Conservation (phyloP, 108 stramenopile genomes). For the Poteriospumella lacustris region DNA sequence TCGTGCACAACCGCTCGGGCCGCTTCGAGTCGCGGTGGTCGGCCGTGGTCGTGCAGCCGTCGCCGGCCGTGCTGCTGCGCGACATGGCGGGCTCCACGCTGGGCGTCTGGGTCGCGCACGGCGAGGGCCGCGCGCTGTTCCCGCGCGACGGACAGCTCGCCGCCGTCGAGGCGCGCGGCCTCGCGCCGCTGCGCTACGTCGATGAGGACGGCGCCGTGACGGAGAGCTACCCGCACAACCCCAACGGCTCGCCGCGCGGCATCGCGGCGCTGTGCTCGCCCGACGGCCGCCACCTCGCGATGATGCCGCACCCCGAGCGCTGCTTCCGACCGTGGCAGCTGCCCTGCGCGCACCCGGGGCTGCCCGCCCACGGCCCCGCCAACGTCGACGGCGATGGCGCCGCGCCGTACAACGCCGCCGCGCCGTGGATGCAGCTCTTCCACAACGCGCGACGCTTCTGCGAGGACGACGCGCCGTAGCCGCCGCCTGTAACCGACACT, state of each 20-base stretch:
- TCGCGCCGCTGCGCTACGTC: slow-evolving; percentile 86
- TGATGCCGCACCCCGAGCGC: slow-evolving; percentile 99
- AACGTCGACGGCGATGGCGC: slow-evolving; percentile 62
- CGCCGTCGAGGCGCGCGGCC: slow-evolving; percentile 59
- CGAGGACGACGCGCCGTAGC: slow-evolving; percentile 40
- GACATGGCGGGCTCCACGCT: slow-evolving; percentile 95
- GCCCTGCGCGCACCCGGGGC: no score
- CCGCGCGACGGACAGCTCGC: slow-evolving; percentile 68
- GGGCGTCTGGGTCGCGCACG: slow-evolving; percentile 98
- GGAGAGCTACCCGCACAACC: slow-evolving; percentile 93
- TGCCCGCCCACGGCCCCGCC: slow-evolving; percentile 64
- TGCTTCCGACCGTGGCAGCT: slow-evolving; percentile 95
- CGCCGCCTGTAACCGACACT: no score
- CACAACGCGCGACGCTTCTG: slow-evolving; percentile 96
- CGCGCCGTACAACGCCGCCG: slow-evolving; percentile 52
- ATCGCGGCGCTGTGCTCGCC: slow-evolving; percentile 97
- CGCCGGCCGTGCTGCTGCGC: slow-evolving; percentile 76
- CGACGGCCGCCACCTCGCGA: slow-evolving; percentile 91
- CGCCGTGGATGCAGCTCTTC: slow-evolving; percentile 98
- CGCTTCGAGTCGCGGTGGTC: slow-evolving; percentile 92
- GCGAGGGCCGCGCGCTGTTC: slow-evolving; percentile 94
- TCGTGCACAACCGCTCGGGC: slow-evolving; percentile 89
- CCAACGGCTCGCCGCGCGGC: slow-evolving; percentile 94
- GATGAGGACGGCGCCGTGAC: slow-evolving; percentile 84
- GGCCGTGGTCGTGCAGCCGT: slow-evolving; percentile 70